Evolutionary conservation across 352 stramenopile species (phyloP).

Genomic region (Pythium aristosporum): DNA sequence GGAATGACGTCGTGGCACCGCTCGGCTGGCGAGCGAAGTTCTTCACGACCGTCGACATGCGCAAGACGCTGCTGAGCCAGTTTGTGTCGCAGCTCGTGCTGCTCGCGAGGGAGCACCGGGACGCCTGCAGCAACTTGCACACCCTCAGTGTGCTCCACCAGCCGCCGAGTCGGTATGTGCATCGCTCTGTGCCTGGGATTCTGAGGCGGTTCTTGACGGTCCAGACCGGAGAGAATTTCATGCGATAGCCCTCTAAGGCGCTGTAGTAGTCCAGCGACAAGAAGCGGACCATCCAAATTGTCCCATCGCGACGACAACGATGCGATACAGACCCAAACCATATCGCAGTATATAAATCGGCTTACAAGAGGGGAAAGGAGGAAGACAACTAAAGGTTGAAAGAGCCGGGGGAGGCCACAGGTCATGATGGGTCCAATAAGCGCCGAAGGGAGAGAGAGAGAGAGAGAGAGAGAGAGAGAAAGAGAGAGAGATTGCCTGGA

Average conservation of each 20-base stretch:
- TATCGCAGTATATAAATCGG: too few species aligned
- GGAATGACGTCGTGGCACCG: conserved; percentile 11
- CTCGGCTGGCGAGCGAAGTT: conserved; percentile 23
- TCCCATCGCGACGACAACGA: not conserved
- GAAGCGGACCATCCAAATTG: not conserved
- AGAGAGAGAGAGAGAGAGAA: too few species aligned
- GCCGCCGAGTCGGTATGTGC: conserved; percentile 7
- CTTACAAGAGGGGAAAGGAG: too few species aligned
- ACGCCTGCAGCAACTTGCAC: conserved; percentile 17
- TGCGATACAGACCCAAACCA: too few species aligned
- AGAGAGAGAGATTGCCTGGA: too few species aligned
- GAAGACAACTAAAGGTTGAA: too few species aligned
- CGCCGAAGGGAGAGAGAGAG: too few species aligned
- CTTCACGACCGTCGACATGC: conserved; percentile 25
- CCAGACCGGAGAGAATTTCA: conserved; percentile 30
- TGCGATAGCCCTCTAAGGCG: conserved; percentile 5
- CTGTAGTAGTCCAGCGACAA: too few species aligned
- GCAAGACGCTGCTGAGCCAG: conserved; percentile 27
- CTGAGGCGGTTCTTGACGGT: conserved; percentile 25
- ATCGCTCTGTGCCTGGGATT: conserved; percentile 22
- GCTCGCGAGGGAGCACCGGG: conserved; percentile 15
- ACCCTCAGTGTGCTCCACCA: conserved; percentile 13
- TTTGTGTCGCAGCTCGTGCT: conserved; percentile 30
- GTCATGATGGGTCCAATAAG: too few species aligned
- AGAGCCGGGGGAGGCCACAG: too few species aligned